Evolutionary conservation across 371 early-diverging fungal genomes (phyloP).

Genomic region (Apophysomyces sp.): DNA sequence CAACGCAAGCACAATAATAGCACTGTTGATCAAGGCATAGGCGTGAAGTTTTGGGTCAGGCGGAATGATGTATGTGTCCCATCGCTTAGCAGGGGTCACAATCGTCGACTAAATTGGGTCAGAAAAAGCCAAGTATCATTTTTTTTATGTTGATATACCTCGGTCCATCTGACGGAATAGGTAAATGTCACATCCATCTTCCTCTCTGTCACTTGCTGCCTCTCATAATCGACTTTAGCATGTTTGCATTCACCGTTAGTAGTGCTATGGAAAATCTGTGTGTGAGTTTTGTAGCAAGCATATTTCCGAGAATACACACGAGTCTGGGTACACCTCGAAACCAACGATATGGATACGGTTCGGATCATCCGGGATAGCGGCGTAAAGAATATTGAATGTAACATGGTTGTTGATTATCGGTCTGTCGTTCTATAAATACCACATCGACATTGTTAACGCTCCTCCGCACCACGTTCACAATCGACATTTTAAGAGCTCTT

Average conservation of each 20-base stretch:
- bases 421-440: conserved; percentile 19
- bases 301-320: conserved; percentile 21
- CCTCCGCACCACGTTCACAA: not conserved
- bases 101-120: conserved; percentile 2
- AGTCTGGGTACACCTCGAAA: conserved; percentile 52
- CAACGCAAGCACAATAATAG: conserved; percentile 19
- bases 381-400: conserved; percentile 39
- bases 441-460: not conserved
- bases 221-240: conserved; percentile 33
- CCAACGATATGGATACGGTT: conserved; percentile 30
- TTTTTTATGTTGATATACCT: conserved; percentile 17
- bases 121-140: too few species aligned
- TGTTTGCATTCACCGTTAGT: conserved; percentile 36
- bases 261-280: conserved; percentile 16
- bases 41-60: conserved; percentile 30
- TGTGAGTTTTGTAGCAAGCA: not conserved
- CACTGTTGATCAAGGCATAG: conserved; percentile 30
- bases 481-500: conserved; percentile 2
- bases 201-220: conserved; percentile 33
- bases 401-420: conserved; percentile 46
- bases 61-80: conserved; percentile 36
- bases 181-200: conserved; percentile 31
- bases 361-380: not conserved
- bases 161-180: conserved; percentile 48
- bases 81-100: conserved; percentile 14